Evolutionary conservation across 1,284 basidiomycete genomes (phyloP).

Genomic region (Puccinia polysora): DNA sequence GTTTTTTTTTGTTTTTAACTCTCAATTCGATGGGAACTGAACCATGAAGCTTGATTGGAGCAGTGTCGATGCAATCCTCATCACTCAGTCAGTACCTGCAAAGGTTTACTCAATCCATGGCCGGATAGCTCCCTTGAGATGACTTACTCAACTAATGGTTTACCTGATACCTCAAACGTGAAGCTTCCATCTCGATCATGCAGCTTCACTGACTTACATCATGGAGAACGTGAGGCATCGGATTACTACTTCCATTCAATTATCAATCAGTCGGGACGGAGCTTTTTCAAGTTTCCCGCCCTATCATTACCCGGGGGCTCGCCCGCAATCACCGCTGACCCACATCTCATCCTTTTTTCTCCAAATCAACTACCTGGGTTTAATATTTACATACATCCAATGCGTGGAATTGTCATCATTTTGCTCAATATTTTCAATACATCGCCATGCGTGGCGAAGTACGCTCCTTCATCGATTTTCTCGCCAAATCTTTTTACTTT

Average conservation of each 20-base stretch:
- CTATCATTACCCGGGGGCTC: too few relatives aligned
- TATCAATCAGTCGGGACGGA: too few relatives aligned
- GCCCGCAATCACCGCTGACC: background rate
- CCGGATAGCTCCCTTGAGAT: background rate
- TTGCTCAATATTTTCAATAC: too few relatives aligned
- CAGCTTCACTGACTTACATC: constrained; percentile 91
- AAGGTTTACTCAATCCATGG: background rate
- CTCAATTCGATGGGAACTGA: too few relatives aligned
- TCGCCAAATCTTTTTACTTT: too few relatives aligned
- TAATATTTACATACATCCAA: background rate
- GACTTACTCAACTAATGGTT: background rate
- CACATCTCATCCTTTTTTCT: background rate
- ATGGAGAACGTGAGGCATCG: constrained; percentile 93
- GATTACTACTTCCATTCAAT: too few relatives aligned
- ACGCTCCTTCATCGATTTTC: background rate
- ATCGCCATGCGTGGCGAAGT: too few relatives aligned
- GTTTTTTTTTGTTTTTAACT: constrained; percentile 64
- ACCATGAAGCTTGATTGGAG: constrained; percentile 99
- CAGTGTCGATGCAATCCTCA: constrained; percentile 88
- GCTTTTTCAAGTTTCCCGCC: too few relatives aligned
- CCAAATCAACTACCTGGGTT: background rate
- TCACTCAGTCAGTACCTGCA: constrained; percentile 74
- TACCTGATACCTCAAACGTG: background rate
- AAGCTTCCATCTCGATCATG: constrained; percentile 97
- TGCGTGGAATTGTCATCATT: too few relatives aligned